Evolutionary conservation across 1,139 yeast species (phyloP), one percentile per base, ranked within the genome.

Genomic region (Torulaspora pretoriensis): DNA sequence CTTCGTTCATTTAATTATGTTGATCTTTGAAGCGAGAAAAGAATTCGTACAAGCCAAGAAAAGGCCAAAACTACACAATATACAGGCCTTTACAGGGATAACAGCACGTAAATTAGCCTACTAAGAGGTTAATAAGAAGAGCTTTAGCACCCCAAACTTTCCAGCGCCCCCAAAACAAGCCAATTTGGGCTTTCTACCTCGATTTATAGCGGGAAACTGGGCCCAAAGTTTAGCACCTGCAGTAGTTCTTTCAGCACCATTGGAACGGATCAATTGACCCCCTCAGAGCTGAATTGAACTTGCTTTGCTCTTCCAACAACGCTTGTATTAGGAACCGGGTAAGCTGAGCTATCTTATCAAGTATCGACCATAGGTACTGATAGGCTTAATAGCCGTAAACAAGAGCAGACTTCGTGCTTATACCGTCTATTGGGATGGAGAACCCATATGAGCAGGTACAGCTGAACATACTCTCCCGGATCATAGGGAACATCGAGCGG

Each of bases 361-460:
- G 16, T n/a, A n/a, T 16, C 16, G 10, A 33, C 24, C 28, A 31
- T 9, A 3, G 17, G 23, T 12, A 7, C n/a, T n/a, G n/a, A 17
- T 29, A 32, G 31, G 19, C 19, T 17, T 17, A 17, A 17, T 17
- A 17, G 19, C 19, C 19, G 19, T 17, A 17, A 17, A 17, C 19
- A 17, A 17, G 19, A 17, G 19, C 5, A 28, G 14, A 25, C 8
- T 19, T 5, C 22, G 22, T 4, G 22, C 22, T 19, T 19, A 2
- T 7, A 5, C 27, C 28, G 16, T 8, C 9, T 8, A 22, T 16
- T 9, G 37, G 12, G 19, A 83, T 86, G 95, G 92, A 86, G 67
- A 88, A 88, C 58, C 97, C 96, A 3, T 94, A 88, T 60, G 95
- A 86, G 57, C 87, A 84, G 60, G 86, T 80, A 7, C 96, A 89